Conservation (phyloP, 495 filamentous ascomycete species). For the Hyaloscypha finlandica region DNA sequence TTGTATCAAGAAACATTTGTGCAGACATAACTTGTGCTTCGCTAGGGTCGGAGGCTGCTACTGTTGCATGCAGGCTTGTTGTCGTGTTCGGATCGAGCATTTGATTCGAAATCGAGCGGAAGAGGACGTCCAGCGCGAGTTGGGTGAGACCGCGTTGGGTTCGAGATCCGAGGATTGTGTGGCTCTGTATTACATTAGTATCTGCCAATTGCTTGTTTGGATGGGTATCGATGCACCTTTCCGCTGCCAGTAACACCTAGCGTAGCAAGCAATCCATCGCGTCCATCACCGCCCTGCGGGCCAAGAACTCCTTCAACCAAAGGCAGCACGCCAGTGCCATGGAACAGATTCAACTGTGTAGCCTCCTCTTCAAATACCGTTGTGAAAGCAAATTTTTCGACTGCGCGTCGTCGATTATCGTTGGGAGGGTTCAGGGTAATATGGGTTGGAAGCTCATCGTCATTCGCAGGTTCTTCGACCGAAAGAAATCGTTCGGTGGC, state of each 20-base stretch:
- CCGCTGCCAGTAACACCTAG: slow-evolving; percentile 94
- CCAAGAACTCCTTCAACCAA: slow-evolving; percentile 79
- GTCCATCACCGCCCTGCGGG: slow-evolving; percentile 65
- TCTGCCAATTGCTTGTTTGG: background rate
- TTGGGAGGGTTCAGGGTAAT: slow-evolving; percentile 86
- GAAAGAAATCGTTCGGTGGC: slow-evolving; percentile 71
- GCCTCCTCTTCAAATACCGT: slow-evolving; percentile 87
- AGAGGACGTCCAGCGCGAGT: slow-evolving; percentile 86
- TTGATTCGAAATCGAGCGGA: slow-evolving; percentile 69
- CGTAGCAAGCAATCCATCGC: slow-evolving; percentile 89
- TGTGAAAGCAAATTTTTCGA: slow-evolving; percentile 95
- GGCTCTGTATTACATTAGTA: slow-evolving; percentile 61
- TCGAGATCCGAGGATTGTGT: slow-evolving; percentile 93
- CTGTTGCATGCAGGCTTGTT: slow-evolving; percentile 65
- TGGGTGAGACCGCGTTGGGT: slow-evolving; percentile 88
- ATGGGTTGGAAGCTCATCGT: slow-evolving; percentile 63
- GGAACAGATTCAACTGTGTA: slow-evolving; percentile 83
- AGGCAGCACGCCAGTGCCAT: slow-evolving; percentile 73
- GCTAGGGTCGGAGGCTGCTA: slow-evolving; percentile 75
- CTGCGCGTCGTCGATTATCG: slow-evolving; percentile 74
- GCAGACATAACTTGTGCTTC: slow-evolving; percentile 83
- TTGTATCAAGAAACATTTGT: slow-evolving; percentile 73
- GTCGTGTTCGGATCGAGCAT: slow-evolving; percentile 63
- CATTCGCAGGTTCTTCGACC: slow-evolving; percentile 62
- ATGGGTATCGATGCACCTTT: slow-evolving; percentile 65